Conservation (phyloP, 495 filamentous ascomycete species). For the Annulohypoxylon nitens region DNA sequence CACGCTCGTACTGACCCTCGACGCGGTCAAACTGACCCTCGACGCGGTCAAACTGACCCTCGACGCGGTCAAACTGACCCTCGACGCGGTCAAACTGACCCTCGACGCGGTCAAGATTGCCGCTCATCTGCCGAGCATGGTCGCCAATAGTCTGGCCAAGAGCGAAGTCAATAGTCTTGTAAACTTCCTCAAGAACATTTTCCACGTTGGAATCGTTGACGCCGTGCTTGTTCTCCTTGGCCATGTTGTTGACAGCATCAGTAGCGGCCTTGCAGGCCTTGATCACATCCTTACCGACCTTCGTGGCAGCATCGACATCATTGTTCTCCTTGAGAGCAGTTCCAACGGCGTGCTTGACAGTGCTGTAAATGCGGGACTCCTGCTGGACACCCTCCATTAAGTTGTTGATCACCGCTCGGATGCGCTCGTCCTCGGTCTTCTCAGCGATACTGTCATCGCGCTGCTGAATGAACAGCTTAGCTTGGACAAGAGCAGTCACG, state of each 20-base stretch:
- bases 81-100: slow-evolving; percentile 5
- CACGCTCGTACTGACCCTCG: slow-evolving; percentile 26
- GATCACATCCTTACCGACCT: slow-evolving; percentile 34
- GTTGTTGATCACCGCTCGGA: slow-evolving; percentile 40
- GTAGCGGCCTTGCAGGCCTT: slow-evolving; percentile 40
- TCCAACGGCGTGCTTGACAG: slow-evolving; percentile 47
- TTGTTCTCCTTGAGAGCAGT: slow-evolving; percentile 37
- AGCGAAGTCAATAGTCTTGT: slow-evolving; percentile 37
- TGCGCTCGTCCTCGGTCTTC: slow-evolving; percentile 35
- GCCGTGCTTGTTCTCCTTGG: slow-evolving; percentile 14
- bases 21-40: slow-evolving; percentile 2
- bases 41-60: neutral
- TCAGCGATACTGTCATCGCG: slow-evolving; percentile 47
- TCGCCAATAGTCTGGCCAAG: slow-evolving; percentile 1
- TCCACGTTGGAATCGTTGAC: slow-evolving; percentile 32
- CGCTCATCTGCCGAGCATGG: too few species aligned
- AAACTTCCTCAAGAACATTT: slow-evolving; percentile 42
- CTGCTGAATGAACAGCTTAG: slow-evolving; percentile 26
- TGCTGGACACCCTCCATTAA: slow-evolving; percentile 45
- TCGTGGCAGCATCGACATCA: slow-evolving; percentile 18
- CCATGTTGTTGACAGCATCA: slow-evolving; percentile 34
- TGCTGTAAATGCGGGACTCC: slow-evolving; percentile 46
- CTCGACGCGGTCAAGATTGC: slow-evolving; percentile 3
- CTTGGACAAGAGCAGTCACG: too few species aligned
- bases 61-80: neutral